These are phyloP conservation scores for Fermentozyma sake DNA, from an alignment of 1,139 yeast genomes.

Conservation along the genomic window DNA sequence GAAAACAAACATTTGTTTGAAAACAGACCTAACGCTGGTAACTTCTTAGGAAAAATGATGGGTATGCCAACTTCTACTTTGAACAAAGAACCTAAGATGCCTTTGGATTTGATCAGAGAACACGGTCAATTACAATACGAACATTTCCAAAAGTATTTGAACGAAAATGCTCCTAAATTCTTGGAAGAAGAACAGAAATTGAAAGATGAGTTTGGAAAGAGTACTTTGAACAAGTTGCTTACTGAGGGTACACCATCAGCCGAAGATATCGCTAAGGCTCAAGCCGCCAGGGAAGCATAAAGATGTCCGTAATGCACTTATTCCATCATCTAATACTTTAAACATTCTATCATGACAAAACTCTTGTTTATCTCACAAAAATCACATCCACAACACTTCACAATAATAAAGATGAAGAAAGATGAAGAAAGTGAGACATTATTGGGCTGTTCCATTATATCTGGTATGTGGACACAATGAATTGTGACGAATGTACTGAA, in stretches of 20 bases:
- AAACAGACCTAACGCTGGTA: constrained; percentile 45
- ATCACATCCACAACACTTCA: no score
- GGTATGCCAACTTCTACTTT: constrained; percentile 50
- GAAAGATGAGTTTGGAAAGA: constrained; percentile 76
- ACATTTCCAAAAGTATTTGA: constrained; percentile 74
- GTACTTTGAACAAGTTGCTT: constrained; percentile 76
- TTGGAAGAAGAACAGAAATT: constrained; percentile 74
- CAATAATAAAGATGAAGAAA: no score
- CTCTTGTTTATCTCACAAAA: no score
- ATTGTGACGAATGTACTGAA: no score
- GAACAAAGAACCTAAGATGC: constrained; percentile 70
- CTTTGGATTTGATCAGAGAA: constrained; percentile 84
- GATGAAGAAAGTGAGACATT: no score
- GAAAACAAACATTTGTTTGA: constrained; percentile 42
- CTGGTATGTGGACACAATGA: no score
- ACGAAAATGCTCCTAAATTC: constrained; percentile 86
- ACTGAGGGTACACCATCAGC: constrained; percentile 84
- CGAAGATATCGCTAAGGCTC: constrained; percentile 74
- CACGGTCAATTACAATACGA: constrained; percentile 90
- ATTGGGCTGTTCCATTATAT: no score
- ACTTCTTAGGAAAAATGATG: constrained; percentile 50
- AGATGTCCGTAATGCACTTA: no score
- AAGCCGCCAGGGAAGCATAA: constrained; percentile 44
- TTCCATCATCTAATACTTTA: no score
- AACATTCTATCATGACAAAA: no score